A percentile compares a stretch with the other conserved stretches of the same genome.
Conservation (phyloP, 73 alveolate genomes). For the Paramecium sexaurelia region DNA sequence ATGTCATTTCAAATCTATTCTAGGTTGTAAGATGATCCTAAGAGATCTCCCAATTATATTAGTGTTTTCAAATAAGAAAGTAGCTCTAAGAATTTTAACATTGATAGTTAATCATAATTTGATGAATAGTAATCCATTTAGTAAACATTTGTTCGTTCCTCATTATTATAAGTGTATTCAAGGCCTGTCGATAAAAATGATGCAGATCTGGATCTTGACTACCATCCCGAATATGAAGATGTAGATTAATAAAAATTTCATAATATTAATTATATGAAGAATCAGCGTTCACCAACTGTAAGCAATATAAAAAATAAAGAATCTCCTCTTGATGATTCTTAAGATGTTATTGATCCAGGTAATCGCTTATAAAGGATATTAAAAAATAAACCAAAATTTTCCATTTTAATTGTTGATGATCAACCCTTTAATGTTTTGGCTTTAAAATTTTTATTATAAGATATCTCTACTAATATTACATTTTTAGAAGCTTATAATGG, state of each 20-base stretch:
- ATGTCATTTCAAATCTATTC: constrained; percentile 54
- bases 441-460: constrained; percentile 1
- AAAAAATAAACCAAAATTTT: background rate
- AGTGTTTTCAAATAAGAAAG: constrained; percentile 44
- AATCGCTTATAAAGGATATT: background rate
- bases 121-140: background rate
- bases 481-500: constrained; percentile 67
- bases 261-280: background rate
- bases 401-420: constrained; percentile 66
- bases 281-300: background rate
- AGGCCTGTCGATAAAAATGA: background rate
- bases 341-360: constrained; percentile 28
- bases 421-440: constrained; percentile 63
- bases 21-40: constrained; percentile 26
- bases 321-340: background rate
- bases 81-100: constrained; percentile 10
- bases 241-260: background rate
- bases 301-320: background rate
- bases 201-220: background rate
- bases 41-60: constrained; percentile 36
- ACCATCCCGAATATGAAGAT: background rate
- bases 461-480: background rate
- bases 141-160: constrained; percentile 7
- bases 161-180: background rate
- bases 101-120: background rate